Conservation (phyloP, 106 monocot species). For the Allium fistulosum region DNA sequence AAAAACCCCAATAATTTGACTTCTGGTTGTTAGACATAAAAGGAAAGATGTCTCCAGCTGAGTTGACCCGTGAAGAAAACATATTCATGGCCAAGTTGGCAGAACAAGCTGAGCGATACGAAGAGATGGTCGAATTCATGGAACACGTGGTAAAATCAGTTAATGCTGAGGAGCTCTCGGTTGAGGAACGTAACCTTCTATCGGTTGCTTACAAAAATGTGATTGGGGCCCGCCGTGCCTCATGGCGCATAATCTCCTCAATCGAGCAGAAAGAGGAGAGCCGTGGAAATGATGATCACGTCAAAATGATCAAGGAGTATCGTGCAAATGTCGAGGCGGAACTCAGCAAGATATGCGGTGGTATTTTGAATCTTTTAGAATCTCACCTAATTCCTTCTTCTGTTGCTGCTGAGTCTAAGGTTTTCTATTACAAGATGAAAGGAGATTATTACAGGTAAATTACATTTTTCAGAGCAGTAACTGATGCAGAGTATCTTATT, state of each 20-base stretch:
- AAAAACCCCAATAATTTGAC: too few relatives aligned
- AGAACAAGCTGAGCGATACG: constrained; percentile 54
- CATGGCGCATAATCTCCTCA: constrained; percentile 50
- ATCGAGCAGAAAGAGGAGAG: constrained; percentile 53
- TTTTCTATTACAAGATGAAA: constrained; percentile 57
- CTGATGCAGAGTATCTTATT: background rate
- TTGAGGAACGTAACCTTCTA: constrained; percentile 45
- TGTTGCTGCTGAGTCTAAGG: constrained; percentile 36
- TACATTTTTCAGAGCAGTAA: background rate
- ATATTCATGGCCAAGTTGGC: constrained; percentile 56
- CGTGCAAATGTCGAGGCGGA: constrained; percentile 32
- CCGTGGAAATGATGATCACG: constrained; percentile 36
- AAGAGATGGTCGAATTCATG: constrained; percentile 55
- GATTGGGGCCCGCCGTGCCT: constrained; percentile 43
- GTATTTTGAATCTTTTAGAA: constrained; percentile 38
- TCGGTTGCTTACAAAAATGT: constrained; percentile 58
- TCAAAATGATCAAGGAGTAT: constrained; percentile 36
- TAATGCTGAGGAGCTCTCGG: constrained; percentile 34
- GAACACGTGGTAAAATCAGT: constrained; percentile 40
- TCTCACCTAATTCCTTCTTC: constrained; percentile 45
- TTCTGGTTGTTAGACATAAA: too few relatives aligned
- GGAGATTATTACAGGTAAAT: constrained; percentile 47
- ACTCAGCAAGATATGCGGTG: constrained; percentile 39
- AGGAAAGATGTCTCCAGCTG: constrained; percentile 4
- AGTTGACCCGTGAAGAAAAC: constrained; percentile 28